Conservation (phyloP, 2,329 filamentous ascomycete genomes). For the Aspergillus melleus region DNA sequence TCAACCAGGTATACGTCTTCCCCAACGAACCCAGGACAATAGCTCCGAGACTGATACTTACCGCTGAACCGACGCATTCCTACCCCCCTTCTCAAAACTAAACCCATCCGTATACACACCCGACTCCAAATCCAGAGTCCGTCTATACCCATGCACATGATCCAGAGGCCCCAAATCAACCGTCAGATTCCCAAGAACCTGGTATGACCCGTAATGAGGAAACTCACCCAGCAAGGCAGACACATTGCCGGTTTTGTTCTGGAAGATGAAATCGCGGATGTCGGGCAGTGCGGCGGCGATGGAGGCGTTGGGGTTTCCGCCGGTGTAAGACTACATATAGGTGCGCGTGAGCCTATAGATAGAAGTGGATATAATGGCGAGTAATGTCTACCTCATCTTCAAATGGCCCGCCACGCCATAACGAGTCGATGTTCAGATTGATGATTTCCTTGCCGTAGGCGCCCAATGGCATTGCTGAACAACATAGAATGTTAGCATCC, state of each 20-base stretch:
- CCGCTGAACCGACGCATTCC: background rate
- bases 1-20: background rate
- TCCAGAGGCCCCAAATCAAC: constrained; percentile 14
- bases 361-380: background rate
- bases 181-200: constrained; percentile 25
- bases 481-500: no score
- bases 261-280: constrained; percentile 21
- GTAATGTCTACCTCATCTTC: constrained; percentile 10
- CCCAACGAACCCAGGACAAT: background rate
- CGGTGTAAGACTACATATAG: constrained; percentile 13
- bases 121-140: constrained; percentile 16
- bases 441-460: constrained; percentile 13
- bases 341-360: background rate
- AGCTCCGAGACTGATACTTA: background rate
- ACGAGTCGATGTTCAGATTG: constrained; percentile 27
- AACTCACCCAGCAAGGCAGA: constrained; percentile 15
- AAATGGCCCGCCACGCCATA: constrained; percentile 30
- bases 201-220: constrained; percentile 22
- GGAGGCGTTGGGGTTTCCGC: constrained; percentile 19
- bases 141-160: constrained; percentile 13
- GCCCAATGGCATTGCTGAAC: constrained; percentile 20
- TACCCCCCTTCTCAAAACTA: background rate
- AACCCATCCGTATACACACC: constrained; percentile 9
- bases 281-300: constrained; percentile 17
- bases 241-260: constrained; percentile 22